Conservation (phyloP, 164 flowering plant genomes). For the Dillenia suffruticosa region DNA sequence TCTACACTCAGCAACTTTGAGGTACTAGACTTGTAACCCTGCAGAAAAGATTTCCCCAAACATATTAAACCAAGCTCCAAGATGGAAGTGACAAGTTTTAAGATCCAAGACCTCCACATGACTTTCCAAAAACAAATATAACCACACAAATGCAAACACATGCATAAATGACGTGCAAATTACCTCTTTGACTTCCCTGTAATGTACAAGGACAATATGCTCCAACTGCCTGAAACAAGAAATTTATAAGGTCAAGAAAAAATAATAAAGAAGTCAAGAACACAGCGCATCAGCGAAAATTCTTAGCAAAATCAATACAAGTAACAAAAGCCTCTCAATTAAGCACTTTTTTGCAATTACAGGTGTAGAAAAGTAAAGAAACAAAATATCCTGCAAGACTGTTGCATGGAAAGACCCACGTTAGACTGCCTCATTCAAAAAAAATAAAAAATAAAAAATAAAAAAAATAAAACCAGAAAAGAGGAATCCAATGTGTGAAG, state of each 20-base stretch:
- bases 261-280: not conserved
- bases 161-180: not conserved
- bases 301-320: too few species aligned
- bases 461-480: too few species aligned
- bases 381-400: too few species aligned
- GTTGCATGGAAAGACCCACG: too few species aligned
- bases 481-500: too few species aligned
- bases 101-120: not conserved
- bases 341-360: too few species aligned
- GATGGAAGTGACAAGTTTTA: not conserved
- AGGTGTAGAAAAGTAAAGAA: too few species aligned
- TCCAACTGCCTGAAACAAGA: constrained; percentile 51
- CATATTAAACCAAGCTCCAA: too few species aligned
- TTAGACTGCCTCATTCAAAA: too few species aligned
- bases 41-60: constrained; percentile 6
- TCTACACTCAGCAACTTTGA: constrained; percentile 29
- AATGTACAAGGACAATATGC: constrained; percentile 77
- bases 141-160: not conserved
- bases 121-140: not conserved
- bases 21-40: constrained; percentile 48
- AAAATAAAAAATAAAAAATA: too few species aligned
- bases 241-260: not conserved
- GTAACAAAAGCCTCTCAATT: too few species aligned
- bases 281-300: too few species aligned
- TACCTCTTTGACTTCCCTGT: constrained; percentile 75